Base-by-base conservation (phyloP, 2,329 filamentous ascomycete genomes). In the Calonectria leucothoes region DNA sequence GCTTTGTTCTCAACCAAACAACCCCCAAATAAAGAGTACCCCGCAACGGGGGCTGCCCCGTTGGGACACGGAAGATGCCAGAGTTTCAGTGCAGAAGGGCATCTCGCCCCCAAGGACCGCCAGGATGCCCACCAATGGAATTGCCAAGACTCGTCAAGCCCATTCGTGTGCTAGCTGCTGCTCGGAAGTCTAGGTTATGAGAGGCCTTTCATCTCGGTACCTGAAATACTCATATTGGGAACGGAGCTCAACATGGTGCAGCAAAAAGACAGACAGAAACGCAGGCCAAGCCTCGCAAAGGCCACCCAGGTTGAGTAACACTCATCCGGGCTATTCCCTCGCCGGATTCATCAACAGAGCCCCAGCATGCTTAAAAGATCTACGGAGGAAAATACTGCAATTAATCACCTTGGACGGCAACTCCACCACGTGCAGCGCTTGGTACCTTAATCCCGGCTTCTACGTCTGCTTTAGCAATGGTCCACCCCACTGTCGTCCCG, bases 61-160 rank as follows among this genome's bases (percentile, higher is more conserved):
- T 71, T 71, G 69, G 69, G 69, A 33, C 27, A 49, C 59, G 69
- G 61, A 66, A 61, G 51, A 61, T 39, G 35, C 25, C 51, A 25
- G 15, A 23, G 49, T 66, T 52, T 39, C 65, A 37, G 48, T 11
- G 48, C 45, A 52, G 49, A 29, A 57, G 27, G 27, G 5, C 55
- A 51, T 61, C 29, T 20, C 12, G 27, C 10, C 29, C 15, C 29
- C 11, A 29, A 49, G 52, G 29, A 49, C 25, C 42, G 20, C 33
- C 57, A 45, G 35, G 45, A 48, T 20, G 51, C 64, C 64, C 52
- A 67, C 64, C 69, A 68, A 68, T 71, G n/a, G 66, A 39, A 25
- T 39, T 17, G 42, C 33, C 64, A 37, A 49, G 52, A 20, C 25
- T 31, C 11, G 27, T 57, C 15, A 48, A 27, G 35, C 17, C 55